phyloP scores from a whole-genome alignment of 2,329 filamentous ascomycete genomes.

The Fusarium zealandicum region DNA sequence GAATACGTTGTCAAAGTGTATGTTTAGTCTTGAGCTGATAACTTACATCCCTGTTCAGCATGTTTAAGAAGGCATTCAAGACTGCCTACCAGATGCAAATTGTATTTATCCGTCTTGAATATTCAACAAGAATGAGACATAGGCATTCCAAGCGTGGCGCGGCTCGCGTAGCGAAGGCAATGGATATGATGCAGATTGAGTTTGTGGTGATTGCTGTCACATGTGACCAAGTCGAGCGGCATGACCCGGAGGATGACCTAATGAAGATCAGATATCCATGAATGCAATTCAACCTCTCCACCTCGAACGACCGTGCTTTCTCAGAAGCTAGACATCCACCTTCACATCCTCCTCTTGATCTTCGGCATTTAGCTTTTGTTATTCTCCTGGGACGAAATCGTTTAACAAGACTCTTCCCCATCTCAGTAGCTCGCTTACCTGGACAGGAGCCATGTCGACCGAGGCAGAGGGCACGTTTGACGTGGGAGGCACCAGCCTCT shows the following conservation, averaged over 20 bases:
- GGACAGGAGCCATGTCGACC: slow-evolving; percentile 45
- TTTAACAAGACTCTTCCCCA: neutral
- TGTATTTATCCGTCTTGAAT: too few species aligned
- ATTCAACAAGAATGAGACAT: too few species aligned
- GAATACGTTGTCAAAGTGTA: too few species aligned
- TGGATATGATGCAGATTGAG: slow-evolving; percentile 23
- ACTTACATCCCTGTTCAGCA: too few species aligned
- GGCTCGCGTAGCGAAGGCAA: slow-evolving; percentile 11
- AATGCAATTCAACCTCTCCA: neutral
- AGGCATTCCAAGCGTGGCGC: slow-evolving; percentile 2
- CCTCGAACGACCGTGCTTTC: neutral
- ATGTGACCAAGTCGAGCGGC: slow-evolving; percentile 25
- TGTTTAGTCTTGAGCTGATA: too few species aligned
- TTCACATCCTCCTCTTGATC: neutral
- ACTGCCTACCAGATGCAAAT: too few species aligned
- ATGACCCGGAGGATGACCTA: slow-evolving; percentile 14
- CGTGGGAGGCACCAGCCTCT: slow-evolving; percentile 55
- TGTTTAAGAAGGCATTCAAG: too few species aligned
- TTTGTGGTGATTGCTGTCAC: slow-evolving; percentile 28
- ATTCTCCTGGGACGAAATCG: too few species aligned
- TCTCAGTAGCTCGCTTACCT: neutral
- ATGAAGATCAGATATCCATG: neutral
- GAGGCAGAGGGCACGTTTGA: slow-evolving; percentile 60
- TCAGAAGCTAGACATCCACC: neutral
- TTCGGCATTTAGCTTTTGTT: neutral